Evolutionary conservation across 495 filamentous ascomycete genomes (phyloP).

Genomic region (Lasiosphaeria miniovina): DNA sequence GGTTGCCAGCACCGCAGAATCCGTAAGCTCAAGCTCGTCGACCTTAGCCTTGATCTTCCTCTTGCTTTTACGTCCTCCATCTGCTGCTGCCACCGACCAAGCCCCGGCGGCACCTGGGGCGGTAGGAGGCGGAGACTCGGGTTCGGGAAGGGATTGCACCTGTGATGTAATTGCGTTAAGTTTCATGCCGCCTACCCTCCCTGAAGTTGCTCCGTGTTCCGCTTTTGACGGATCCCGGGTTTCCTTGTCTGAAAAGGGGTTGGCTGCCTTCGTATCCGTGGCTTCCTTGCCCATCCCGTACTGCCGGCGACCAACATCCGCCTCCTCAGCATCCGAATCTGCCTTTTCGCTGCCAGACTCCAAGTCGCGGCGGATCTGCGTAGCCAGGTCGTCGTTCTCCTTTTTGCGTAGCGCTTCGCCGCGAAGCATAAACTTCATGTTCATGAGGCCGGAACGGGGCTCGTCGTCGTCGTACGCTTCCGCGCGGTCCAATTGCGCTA

Average conservation of each 20-base stretch:
- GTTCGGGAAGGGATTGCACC: not conserved
- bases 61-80: constrained; percentile 34
- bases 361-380: constrained; percentile 70
- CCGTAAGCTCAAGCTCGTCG: constrained; percentile 40
- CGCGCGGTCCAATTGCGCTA: constrained; percentile 55
- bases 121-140: constrained; percentile 8
- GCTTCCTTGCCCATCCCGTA: constrained; percentile 48
- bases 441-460: constrained; percentile 51
- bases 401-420: constrained; percentile 74
- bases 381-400: constrained; percentile 77
- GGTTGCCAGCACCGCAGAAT: constrained; percentile 31
- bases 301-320: constrained; percentile 61
- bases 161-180: not conserved
- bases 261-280: not conserved
- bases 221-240: not conserved
- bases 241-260: not conserved
- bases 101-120: constrained; percentile 19
- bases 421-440: constrained; percentile 90
- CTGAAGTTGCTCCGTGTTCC: not conserved
- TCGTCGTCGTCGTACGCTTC: constrained; percentile 38
- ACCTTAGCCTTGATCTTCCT: constrained; percentile 24
- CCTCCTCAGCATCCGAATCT: constrained; percentile 55
- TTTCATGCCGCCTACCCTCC: not conserved
- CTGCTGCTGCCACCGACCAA: constrained; percentile 32
- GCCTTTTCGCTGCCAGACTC: constrained; percentile 48